These are phyloP conservation scores for Phaffia australis DNA, from an alignment of 768 basidiomycete genomes.

Conservation along the genomic window DNA sequence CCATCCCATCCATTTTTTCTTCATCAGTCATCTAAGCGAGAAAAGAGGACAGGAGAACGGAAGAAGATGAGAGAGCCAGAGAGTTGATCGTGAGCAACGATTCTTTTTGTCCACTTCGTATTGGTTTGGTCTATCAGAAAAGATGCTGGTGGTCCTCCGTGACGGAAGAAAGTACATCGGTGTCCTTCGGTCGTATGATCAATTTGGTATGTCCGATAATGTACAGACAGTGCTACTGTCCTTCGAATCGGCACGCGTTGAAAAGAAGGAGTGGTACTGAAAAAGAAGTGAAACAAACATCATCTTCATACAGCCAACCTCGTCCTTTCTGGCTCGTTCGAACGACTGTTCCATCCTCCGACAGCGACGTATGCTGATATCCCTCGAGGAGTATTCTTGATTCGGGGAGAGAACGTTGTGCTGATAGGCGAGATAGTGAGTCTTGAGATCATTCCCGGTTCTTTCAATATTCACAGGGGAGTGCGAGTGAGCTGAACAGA, in stretches of 20 bases:
- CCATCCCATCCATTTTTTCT: not conserved
- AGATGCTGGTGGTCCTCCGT: constrained; percentile 92
- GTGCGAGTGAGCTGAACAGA: not conserved
- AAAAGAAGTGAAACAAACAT: constrained; percentile 11
- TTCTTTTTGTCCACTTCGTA: constrained; percentile 32
- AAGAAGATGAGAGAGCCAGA: not conserved
- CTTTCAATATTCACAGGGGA: not conserved
- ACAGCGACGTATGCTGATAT: constrained; percentile 63
- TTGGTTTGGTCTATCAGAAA: constrained; percentile 50
- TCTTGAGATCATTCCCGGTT: constrained; percentile 27
- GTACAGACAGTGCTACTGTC: not conserved
- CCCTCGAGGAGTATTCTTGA: constrained; percentile 79
- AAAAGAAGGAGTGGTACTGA: not conserved
- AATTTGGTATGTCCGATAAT: constrained; percentile 62
- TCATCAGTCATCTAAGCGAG: too few relatives aligned
- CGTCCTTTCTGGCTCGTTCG: constrained; percentile 87
- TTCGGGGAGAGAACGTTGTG: constrained; percentile 97
- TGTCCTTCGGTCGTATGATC: constrained; percentile 92
- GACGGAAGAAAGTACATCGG: constrained; percentile 95
- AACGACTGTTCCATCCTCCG: constrained; percentile 82
- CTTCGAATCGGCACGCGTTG: too few relatives aligned
- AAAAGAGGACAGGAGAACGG: too few relatives aligned
- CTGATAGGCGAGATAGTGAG: constrained; percentile 89
- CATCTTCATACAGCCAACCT: constrained; percentile 65
- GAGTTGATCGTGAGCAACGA: not conserved